phyloP scores from a whole-genome alignment of 1,284 basidiomycete species.

The Moniliella sp. region DNA sequence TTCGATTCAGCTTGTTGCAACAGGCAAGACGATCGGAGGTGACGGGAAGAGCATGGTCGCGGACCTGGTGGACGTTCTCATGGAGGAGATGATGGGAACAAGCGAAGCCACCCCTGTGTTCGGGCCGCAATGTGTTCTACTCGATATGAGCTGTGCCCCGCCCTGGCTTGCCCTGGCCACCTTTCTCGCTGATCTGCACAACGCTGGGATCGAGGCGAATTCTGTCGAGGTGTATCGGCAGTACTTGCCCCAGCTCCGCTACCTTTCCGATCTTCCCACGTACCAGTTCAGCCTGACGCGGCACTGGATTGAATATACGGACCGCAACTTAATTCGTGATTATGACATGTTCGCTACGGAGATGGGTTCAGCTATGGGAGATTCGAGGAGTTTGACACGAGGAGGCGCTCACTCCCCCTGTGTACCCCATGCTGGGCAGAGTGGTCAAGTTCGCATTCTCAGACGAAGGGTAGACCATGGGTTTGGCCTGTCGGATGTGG shows the following conservation, averaged over 20 bases:
- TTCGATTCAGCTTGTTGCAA: too few species aligned
- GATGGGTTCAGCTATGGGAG: neutral
- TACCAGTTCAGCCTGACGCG: conserved; percentile 9
- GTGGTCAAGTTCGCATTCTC: neutral
- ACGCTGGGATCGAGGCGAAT: neutral
- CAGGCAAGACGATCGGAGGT: too few species aligned
- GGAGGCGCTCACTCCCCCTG: neutral
- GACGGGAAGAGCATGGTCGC: too few species aligned
- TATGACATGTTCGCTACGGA: neutral
- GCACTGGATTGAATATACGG: conserved; percentile 13
- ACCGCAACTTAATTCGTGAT: conserved; percentile 8
- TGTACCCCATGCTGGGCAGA: neutral
- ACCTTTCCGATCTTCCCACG: conserved; percentile 5
- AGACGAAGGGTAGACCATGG: too few species aligned
- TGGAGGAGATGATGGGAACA: too few species aligned
- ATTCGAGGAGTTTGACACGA: neutral
- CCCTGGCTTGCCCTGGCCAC: neutral
- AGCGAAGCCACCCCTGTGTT: too few species aligned
- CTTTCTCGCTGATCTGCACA: neutral
- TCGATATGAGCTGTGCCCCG: too few species aligned
- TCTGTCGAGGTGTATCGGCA: conserved; percentile 6
- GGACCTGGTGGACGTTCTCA: too few species aligned
- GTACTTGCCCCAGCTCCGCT: conserved; percentile 2
- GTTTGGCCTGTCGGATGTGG: neutral
- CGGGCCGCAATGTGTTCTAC: too few species aligned